Conservation (phyloP, 495 filamentous ascomycete species). For the Halenospora varia region DNA sequence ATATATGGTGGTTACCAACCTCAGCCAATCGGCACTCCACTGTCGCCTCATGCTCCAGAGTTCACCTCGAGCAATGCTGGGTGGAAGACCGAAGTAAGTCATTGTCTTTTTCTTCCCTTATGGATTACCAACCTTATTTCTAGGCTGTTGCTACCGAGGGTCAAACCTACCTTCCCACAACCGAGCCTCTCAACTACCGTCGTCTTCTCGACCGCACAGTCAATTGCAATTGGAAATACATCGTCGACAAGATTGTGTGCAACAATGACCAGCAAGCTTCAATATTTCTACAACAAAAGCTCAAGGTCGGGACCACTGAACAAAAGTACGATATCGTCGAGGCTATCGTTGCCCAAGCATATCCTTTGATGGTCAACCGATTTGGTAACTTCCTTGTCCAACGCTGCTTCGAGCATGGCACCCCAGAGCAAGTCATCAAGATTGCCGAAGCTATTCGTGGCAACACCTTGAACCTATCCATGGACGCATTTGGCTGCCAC, state of each 20-base stretch:
- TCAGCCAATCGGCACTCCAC: slow-evolving; percentile 69
- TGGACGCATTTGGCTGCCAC: slow-evolving; percentile 98
- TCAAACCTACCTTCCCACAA: slow-evolving; percentile 78
- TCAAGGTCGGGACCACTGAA: slow-evolving; percentile 91
- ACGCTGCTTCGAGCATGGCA: slow-evolving; percentile 97
- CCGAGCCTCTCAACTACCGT: slow-evolving; percentile 95
- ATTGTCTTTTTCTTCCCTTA: neutral
- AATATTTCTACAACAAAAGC: slow-evolving; percentile 97
- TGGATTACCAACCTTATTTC: slow-evolving; percentile 8
- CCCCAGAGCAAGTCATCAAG: slow-evolving; percentile 87
- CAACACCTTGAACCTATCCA: slow-evolving; percentile 88
- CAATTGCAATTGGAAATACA: slow-evolving; percentile 98
- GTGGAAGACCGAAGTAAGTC: slow-evolving; percentile 52
- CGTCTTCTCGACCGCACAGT: slow-evolving; percentile 93
- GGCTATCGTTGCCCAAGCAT: slow-evolving; percentile 92
- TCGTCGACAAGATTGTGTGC: slow-evolving; percentile 99
- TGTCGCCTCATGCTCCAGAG: slow-evolving; percentile 82
- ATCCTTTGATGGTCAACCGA: slow-evolving; percentile 94
- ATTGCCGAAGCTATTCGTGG: slow-evolving; percentile 95
- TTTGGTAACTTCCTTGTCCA: slow-evolving; percentile 99
- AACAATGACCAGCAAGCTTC: slow-evolving; percentile 99
- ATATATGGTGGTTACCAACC: slow-evolving; percentile 54
- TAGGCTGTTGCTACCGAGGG: slow-evolving; percentile 48
- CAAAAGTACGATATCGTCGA: slow-evolving; percentile 98
- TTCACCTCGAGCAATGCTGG: slow-evolving; percentile 53